Percentiles rank a stretch among this genome's conserved stretches.
These are phyloP conservation scores for Sphaceloma murrayae DNA, from an alignment of 2,329 filamentous ascomycete species.

Conservation along the genomic window DNA sequence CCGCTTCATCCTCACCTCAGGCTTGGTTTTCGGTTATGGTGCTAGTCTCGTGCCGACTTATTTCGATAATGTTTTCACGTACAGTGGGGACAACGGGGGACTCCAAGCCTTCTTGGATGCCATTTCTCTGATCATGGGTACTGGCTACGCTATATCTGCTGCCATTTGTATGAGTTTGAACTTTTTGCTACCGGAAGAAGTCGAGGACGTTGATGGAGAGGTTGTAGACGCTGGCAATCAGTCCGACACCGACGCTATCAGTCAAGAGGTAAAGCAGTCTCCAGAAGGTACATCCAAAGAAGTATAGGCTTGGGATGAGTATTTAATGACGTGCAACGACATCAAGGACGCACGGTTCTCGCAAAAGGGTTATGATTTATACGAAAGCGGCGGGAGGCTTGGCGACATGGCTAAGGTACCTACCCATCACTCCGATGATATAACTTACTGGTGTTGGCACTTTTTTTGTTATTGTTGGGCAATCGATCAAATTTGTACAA, in stretches of 20 bases:
- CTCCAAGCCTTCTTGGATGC: slow-evolving; percentile 68
- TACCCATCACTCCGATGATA: too few species aligned
- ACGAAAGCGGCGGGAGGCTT: too few species aligned
- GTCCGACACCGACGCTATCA: not conserved
- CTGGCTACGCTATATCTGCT: slow-evolving; percentile 65
- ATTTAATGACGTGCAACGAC: too few species aligned
- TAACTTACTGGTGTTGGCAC: too few species aligned
- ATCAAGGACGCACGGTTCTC: too few species aligned
- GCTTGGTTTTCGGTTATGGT: slow-evolving; percentile 60
- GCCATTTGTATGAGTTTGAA: slow-evolving; percentile 66
- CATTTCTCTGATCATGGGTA: slow-evolving; percentile 39
- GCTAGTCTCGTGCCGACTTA: slow-evolving; percentile 39
- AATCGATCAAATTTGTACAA: too few species aligned
- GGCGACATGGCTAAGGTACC: too few species aligned
- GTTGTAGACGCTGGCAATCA: not conserved
- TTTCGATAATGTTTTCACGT: slow-evolving; percentile 64
- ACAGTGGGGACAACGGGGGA: slow-evolving; percentile 55
- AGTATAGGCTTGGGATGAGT: not conserved
- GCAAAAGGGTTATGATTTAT: too few species aligned
- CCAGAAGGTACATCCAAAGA: not conserved
- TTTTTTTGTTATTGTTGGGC: too few species aligned
- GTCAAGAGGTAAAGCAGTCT: slow-evolving; percentile 1
- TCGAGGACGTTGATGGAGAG: slow-evolving; percentile 50
- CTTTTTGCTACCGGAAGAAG: slow-evolving; percentile 60
- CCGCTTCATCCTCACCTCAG: slow-evolving; percentile 70